phyloP scores from a whole-genome alignment of 2,329 filamentous ascomycete species.

The Neofusicoccum sp. region DNA sequence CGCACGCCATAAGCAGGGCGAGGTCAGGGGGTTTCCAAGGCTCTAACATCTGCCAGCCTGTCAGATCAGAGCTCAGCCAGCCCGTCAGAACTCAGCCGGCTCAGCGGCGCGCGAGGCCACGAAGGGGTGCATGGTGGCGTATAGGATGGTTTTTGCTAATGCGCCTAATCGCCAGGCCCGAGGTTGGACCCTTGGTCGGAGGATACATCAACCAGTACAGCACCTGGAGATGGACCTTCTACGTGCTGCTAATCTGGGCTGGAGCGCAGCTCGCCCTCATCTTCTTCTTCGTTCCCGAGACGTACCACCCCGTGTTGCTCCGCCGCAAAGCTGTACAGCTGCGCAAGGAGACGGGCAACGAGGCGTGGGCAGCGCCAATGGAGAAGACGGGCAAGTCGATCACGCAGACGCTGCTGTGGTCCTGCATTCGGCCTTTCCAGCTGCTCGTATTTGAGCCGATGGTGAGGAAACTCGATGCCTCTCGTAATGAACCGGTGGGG shows the following conservation, averaged over 20 bases:
- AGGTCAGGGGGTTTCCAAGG: background rate
- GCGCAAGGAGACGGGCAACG: conserved; percentile 74
- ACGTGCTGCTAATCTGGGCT: conserved; percentile 79
- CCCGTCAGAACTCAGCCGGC: conserved; percentile 13
- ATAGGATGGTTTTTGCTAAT: conserved; percentile 17
- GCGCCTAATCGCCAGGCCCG: conserved; percentile 44
- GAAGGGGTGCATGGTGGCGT: conserved; percentile 9
- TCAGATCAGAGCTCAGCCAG: conserved; percentile 4
- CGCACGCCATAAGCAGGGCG: background rate
- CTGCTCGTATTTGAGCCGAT: conserved; percentile 81
- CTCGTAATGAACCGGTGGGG: conserved; percentile 22
- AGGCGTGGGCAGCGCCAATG: conserved; percentile 71
- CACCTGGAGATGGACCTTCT: conserved; percentile 63
- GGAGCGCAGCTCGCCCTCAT: conserved; percentile 62
- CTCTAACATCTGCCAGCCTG: background rate
- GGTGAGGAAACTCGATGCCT: conserved; percentile 36
- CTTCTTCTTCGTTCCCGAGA: conserved; percentile 76
- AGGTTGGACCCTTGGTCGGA: conserved; percentile 61
- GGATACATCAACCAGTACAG: conserved; percentile 79
- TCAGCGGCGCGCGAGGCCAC: conserved; percentile 8
- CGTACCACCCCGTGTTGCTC: conserved; percentile 72
- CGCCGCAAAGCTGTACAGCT: conserved; percentile 68
- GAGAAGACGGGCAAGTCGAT: conserved; percentile 72
- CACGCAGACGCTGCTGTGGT: conserved; percentile 48
- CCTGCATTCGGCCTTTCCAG: conserved; percentile 67